Evolutionary conservation across 495 filamentous ascomycete species (phyloP).

Genomic region (Pseudevernia furfuracea): DNA sequence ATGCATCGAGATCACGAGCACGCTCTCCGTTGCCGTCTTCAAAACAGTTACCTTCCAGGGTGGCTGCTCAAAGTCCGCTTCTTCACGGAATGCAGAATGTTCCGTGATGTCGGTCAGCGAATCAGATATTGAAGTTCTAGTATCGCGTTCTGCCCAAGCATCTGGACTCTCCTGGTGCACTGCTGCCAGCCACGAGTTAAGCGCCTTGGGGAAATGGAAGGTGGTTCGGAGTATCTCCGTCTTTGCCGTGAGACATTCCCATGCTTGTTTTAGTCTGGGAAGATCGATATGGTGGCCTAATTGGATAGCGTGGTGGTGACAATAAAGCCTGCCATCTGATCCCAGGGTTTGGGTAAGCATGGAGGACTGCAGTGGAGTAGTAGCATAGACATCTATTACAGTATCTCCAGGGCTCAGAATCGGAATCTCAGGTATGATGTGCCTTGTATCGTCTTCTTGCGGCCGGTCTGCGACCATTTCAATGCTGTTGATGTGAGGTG

Average conservation of each 20-base stretch:
- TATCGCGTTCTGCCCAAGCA: slow-evolving; percentile 11
- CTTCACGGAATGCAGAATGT: slow-evolving; percentile 18
- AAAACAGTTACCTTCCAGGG: slow-evolving; percentile 14
- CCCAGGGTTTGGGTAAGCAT: slow-evolving; percentile 29
- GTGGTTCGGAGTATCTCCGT: slow-evolving; percentile 29
- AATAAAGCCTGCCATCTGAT: slow-evolving; percentile 26
- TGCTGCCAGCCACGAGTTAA: slow-evolving; percentile 20
- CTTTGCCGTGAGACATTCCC: slow-evolving; percentile 11
- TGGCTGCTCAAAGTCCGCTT: slow-evolving; percentile 12
- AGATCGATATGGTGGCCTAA: slow-evolving; percentile 14
- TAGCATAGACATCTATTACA: slow-evolving; percentile 20
- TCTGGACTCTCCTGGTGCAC: slow-evolving; percentile 11
- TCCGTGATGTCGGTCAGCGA: not conserved
- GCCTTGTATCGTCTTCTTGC: not conserved
- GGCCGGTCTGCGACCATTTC: not conserved
- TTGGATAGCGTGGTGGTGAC: slow-evolving; percentile 26
- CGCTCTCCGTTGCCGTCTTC: slow-evolving; percentile 8
- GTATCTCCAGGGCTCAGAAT: not conserved
- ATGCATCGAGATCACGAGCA: slow-evolving; percentile 55
- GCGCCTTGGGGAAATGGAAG: slow-evolving; percentile 20
- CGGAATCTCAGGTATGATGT: not conserved
- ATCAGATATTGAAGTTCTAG: not conserved
- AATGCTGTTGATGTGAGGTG: not conserved
- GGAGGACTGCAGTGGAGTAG: slow-evolving; percentile 30
- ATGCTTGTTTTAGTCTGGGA: slow-evolving; percentile 13